These are phyloP conservation scores for Eucalyptus pauciflora DNA, from an alignment of 345 rosid genomes.

Conservation along the genomic window DNA sequence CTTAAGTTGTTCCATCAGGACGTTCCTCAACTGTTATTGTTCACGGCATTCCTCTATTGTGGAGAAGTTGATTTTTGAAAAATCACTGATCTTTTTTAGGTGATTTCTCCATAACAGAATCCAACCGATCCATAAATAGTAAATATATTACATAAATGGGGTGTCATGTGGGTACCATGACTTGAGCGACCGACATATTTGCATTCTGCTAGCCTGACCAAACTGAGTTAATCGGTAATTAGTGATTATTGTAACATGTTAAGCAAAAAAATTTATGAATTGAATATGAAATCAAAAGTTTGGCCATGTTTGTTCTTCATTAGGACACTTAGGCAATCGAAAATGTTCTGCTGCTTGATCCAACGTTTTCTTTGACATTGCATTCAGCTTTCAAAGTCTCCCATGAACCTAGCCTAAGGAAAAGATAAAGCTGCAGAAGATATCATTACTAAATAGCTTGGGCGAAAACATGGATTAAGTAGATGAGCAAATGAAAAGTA, in stretches of 20 bases:
- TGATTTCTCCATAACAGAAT: neutral
- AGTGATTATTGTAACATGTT: neutral
- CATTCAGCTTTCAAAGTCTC: neutral
- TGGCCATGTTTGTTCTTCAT: neutral
- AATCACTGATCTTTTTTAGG: neutral
- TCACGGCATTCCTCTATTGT: neutral
- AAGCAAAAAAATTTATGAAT: neutral
- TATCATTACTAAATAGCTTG: neutral
- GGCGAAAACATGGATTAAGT: neutral
- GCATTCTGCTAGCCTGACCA: neutral
- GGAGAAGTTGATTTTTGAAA: neutral
- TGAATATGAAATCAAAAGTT: neutral
- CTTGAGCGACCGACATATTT: neutral
- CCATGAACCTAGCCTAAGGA: neutral
- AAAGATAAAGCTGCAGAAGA: neutral
- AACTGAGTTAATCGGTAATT: neutral
- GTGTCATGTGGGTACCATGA: neutral
- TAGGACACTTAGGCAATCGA: neutral
- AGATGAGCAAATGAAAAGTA: neutral
- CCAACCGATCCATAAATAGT: neutral
- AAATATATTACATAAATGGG: neutral
- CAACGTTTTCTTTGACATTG: neutral
- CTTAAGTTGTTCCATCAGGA: neutral
- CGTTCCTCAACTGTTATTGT: neutral
- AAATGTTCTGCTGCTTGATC: neutral